phyloP scores from a whole-genome alignment of 2,329 filamentous ascomycete species.

The Penicillium verrucosum region DNA sequence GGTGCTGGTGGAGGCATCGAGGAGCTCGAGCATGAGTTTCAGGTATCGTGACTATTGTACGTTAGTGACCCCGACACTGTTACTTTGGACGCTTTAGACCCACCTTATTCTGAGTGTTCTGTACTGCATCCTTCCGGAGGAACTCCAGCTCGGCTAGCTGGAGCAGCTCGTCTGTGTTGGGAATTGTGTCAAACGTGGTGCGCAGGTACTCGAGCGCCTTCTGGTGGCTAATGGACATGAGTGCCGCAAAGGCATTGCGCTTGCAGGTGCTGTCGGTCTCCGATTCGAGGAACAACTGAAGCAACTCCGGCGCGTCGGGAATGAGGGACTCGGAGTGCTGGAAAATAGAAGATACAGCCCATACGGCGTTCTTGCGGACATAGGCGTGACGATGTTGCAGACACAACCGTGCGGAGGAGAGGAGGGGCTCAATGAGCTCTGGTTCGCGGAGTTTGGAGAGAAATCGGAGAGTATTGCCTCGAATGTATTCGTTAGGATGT shows the following conservation, averaged over 20 bases:
- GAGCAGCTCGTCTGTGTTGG: slow-evolving; percentile 88
- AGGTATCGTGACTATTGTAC: slow-evolving; percentile 72
- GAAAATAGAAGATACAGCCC: slow-evolving; percentile 88
- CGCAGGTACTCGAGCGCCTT: slow-evolving; percentile 86
- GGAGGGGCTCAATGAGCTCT: slow-evolving; percentile 91
- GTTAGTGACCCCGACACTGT: slow-evolving; percentile 26
- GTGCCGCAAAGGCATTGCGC: slow-evolving; percentile 91
- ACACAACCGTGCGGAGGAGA: slow-evolving; percentile 87
- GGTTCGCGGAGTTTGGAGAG: slow-evolving; percentile 93
- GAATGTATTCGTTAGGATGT: slow-evolving; percentile 96
- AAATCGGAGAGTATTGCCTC: slow-evolving; percentile 96
- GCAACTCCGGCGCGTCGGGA: slow-evolving; percentile 89
- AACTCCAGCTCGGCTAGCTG: slow-evolving; percentile 95
- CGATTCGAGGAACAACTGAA: slow-evolving; percentile 81
- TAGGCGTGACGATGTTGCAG: slow-evolving; percentile 96
- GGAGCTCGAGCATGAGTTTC: slow-evolving; percentile 89
- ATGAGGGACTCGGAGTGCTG: slow-evolving; percentile 87
- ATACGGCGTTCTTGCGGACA: slow-evolving; percentile 96
- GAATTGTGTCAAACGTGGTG: slow-evolving; percentile 85
- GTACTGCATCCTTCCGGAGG: slow-evolving; percentile 93
- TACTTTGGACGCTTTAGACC: slow-evolving; percentile 17
- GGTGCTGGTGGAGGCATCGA: slow-evolving; percentile 89
- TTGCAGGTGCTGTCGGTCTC: slow-evolving; percentile 96
- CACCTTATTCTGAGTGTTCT: slow-evolving; percentile 92
- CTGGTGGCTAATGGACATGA: slow-evolving; percentile 88